A percentile compares a stretch with the other conserved stretches of the same genome.
Evolutionary conservation across 805 yeast genomes (phyloP).

Genomic region (Teunomyces barrocoloradensis): DNA sequence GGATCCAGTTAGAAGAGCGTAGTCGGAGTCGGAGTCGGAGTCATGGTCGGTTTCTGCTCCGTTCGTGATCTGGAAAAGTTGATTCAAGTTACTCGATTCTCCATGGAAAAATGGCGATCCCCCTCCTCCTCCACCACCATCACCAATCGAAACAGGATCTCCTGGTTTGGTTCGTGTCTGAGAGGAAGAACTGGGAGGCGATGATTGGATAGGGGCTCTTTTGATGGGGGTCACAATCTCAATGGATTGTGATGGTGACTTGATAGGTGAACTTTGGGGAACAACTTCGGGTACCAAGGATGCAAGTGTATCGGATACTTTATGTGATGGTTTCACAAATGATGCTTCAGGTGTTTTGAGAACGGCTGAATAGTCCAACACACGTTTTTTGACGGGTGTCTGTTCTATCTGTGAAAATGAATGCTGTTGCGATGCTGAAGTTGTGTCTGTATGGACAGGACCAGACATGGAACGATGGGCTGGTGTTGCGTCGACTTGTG

Average conservation of each 20-base stretch:
- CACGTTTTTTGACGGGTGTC: conserved; percentile 22
- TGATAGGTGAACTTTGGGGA: neutral
- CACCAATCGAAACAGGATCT: conserved; percentile 26
- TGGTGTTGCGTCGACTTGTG: conserved; percentile 10
- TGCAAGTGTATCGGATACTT: neutral
- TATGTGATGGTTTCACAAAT: conserved; percentile 5
- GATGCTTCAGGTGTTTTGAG: conserved; percentile 11
- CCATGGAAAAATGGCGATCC: conserved; percentile 35
- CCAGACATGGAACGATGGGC: neutral
- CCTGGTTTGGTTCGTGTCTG: conserved; percentile 25
- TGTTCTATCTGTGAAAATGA: conserved; percentile 26
- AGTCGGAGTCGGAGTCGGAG: conserved; percentile 1
- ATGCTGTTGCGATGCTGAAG: neutral
- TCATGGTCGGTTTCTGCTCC: neutral
- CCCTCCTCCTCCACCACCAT: conserved; percentile 6
- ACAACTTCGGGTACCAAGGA: neutral
- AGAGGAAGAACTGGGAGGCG: neutral
- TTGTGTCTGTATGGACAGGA: neutral
- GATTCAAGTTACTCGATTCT: neutral
- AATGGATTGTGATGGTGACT: conserved; percentile 3
- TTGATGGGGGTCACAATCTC: conserved; percentile 1
- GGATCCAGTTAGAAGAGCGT: neutral
- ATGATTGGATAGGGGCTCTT: neutral
- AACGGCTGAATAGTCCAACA: neutral
- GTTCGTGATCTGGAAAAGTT: neutral